These are phyloP conservation scores for Colletotrichum eleusines DNA, from an alignment of 2,329 filamentous ascomycete species.

Conservation along the genomic window DNA sequence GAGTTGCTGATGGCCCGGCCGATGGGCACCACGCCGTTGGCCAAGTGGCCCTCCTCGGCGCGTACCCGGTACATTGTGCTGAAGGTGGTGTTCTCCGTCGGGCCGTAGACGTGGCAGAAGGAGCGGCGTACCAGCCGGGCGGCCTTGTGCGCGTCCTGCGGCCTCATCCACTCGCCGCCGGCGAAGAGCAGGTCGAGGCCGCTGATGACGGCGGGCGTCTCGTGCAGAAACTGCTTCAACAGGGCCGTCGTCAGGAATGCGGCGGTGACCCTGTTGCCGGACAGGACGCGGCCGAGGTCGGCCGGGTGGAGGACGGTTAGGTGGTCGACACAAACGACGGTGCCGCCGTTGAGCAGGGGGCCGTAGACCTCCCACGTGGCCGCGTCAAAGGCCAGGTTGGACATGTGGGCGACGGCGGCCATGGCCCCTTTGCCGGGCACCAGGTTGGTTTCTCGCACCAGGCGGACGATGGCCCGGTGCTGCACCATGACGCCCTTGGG, in stretches of 20 bases:
- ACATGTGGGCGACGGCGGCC: slow-evolving; percentile 12
- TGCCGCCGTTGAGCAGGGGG: slow-evolving; percentile 44
- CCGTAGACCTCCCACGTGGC: slow-evolving; percentile 43
- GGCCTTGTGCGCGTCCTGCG: slow-evolving; percentile 15
- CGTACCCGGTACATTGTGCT: neutral
- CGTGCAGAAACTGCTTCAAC: too few relatives aligned
- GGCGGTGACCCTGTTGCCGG: slow-evolving; percentile 52
- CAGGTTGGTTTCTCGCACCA: slow-evolving; percentile 23
- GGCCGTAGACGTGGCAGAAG: slow-evolving; percentile 38
- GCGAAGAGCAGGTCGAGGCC: slow-evolving; percentile 52
- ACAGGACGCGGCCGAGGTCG: slow-evolving; percentile 39
- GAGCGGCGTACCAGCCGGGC: too few relatives aligned
- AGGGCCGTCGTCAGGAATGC: slow-evolving; percentile 45
- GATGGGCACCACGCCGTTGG: slow-evolving; percentile 44
- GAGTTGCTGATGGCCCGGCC: slow-evolving; percentile 43
- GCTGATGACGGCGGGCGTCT: slow-evolving; percentile 50
- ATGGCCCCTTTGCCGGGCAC: neutral
- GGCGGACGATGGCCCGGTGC: slow-evolving; percentile 25
- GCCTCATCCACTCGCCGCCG: slow-evolving; percentile 47
- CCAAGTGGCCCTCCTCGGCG: too few relatives aligned
- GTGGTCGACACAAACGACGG: slow-evolving; percentile 42
- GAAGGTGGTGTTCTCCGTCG: slow-evolving; percentile 38
- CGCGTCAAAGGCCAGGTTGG: slow-evolving; percentile 44
- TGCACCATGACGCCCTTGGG: slow-evolving; percentile 36
- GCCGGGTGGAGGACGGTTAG: slow-evolving; percentile 36